Conservation (phyloP, 208 protist genomes). For the Porcisia deanei region DNA sequence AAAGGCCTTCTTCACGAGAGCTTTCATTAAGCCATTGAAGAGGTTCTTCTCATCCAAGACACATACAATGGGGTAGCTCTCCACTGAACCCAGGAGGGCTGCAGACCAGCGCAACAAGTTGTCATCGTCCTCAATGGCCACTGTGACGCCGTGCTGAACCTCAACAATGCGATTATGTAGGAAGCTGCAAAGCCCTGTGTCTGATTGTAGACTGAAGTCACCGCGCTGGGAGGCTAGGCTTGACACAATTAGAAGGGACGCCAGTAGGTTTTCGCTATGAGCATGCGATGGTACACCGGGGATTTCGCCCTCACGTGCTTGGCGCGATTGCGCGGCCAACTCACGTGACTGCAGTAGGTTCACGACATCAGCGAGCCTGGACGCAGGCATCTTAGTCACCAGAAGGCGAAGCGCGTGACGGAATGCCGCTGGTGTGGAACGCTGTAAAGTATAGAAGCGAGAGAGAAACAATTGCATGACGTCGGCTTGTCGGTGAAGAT, state of each 20-base stretch:
- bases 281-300: not conserved
- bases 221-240: slow-evolving; percentile 10
- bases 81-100: slow-evolving; percentile 16
- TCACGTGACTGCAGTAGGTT: slow-evolving; percentile 9
- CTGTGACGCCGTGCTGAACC: slow-evolving; percentile 7
- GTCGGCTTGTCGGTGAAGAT: slow-evolving; percentile 10
- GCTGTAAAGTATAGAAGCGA: slow-evolving; percentile 24
- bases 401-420: slow-evolving; percentile 21
- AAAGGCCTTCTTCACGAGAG: slow-evolving; percentile 20
- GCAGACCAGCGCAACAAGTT: not conserved
- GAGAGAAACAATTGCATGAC: slow-evolving; percentile 23
- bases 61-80: slow-evolving; percentile 16
- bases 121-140: slow-evolving; percentile 11
- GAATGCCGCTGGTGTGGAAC: slow-evolving; percentile 18
- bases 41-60: not conserved
- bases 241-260: slow-evolving; percentile 12
- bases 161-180: slow-evolving; percentile 1
- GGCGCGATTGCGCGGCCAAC: not conserved
- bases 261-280: slow-evolving; percentile 6
- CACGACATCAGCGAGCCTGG: slow-evolving; percentile 17
- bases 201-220: slow-evolving; percentile 15
- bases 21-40: slow-evolving; percentile 9
- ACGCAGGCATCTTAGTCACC: not conserved
- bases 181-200: not conserved
- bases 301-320: not conserved